Evolutionary conservation across 2,329 filamentous ascomycete genomes (phyloP).

Genomic region (Allantophomopsis lycopodina): DNA sequence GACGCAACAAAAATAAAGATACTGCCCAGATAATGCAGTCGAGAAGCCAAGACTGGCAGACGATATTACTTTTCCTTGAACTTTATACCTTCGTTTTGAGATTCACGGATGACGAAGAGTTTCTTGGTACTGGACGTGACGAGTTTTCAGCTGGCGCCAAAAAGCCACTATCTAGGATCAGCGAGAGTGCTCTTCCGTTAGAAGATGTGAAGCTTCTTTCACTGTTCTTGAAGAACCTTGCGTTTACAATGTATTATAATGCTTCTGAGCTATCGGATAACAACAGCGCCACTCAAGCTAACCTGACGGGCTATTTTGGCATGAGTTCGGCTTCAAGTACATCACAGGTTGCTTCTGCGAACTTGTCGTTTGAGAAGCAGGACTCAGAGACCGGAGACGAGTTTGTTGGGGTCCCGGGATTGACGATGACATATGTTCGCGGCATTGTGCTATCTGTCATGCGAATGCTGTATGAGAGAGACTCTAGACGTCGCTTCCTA

Average conservation of each 20-base stretch:
- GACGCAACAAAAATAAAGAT: constrained; percentile 3
- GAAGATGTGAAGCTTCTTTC: constrained; percentile 62
- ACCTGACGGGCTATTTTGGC: constrained; percentile 22
- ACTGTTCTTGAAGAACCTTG: constrained; percentile 77
- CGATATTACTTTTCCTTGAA: constrained; percentile 82
- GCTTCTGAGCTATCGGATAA: constrained; percentile 46
- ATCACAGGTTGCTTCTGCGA: neutral
- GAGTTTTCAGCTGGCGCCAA: constrained; percentile 22
- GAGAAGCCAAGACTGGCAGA: constrained; percentile 57
- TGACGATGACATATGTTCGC: constrained; percentile 68
- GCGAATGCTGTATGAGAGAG: constrained; percentile 82
- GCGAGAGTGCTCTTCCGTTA: constrained; percentile 55
- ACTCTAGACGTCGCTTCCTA: constrained; percentile 77
- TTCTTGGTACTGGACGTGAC: constrained; percentile 48
- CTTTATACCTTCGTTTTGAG: constrained; percentile 87
- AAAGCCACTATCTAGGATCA: constrained; percentile 31
- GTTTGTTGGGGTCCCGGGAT: constrained; percentile 50
- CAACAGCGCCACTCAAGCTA: constrained; percentile 16
- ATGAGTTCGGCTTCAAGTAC: constrained; percentile 7
- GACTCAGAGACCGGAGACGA: constrained; percentile 21
- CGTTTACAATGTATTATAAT: constrained; percentile 81
- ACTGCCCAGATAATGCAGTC: constrained; percentile 1
- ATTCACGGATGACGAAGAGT: constrained; percentile 93
- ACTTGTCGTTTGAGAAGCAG: neutral
- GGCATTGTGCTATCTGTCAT: constrained; percentile 68